Base-by-base conservation (phyloP, 208 protist genomes). In the Trypanosoma scelopori region DNA sequence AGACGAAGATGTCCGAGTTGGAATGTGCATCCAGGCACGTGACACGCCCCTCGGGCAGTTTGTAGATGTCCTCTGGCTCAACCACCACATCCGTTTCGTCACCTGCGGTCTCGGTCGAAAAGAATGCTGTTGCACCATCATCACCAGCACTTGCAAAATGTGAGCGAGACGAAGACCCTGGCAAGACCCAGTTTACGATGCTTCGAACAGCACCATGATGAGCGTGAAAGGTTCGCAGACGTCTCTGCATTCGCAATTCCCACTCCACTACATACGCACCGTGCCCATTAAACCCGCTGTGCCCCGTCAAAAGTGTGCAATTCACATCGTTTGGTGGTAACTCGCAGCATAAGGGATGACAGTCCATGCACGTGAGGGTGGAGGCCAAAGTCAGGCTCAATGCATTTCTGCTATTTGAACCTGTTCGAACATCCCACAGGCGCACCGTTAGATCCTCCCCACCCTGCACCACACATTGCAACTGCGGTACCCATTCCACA, bases 401-500 rank as follows among this genome's bases (percentile, higher is more conserved):
- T 25, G 39, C 32, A n/a, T 65, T 52, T 5, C 37, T 57, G 46
- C 78, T 55, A 28, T 48, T 58, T 27, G 58, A 58, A 47, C 65
- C 64, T 48, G 68, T 80, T 27, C 87, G 83, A 11, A 93, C 56
- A 67, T 91, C 82, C 84, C 84, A 93, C 51, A 89, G 61, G 22
- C 82, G 84, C 39, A 89, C 46, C 28, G 79, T 79, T 22, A 88
- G 70, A 65, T 91, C 84, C 49, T 89, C 79, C 25, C 84, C 80
- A 35, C 82, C 82, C 70, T 91, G 87, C 11, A 79, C 84, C 9
- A 91, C 78, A 69, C 81, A 86, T 28, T 78, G 70, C 60, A 94
- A 55, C 27, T 64, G 47, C 15, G 79, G 73, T 47, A 91, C 62
- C 55, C 79, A 91, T 47, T 67, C 70, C 1, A 90, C 78, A 74